Percentiles rank a stretch among this genome's conserved stretches.
Evolutionary conservation across 2,329 filamentous ascomycete genomes (phyloP).

Genomic region (Rhynchosporium agropyri): DNA sequence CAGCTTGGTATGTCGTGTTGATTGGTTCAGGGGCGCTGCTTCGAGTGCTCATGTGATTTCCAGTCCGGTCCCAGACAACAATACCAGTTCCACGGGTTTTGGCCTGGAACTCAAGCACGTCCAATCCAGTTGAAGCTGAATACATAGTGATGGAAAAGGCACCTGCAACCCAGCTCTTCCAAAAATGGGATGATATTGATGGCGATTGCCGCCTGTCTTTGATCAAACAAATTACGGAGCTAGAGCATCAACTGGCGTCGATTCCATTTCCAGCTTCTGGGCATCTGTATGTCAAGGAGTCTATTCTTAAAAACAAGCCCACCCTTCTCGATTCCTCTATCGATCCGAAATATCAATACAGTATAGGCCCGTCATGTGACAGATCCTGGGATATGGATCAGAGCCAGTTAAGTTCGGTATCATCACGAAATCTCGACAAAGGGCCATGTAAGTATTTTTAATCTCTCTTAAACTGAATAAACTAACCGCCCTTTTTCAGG

Average conservation of each 20-base stretch:
- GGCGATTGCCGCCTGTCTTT: slow-evolving; percentile 6
- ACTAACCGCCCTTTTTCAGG: background rate
- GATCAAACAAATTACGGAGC: slow-evolving; percentile 9
- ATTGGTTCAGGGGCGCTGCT: background rate
- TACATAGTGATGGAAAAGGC: slow-evolving; percentile 12
- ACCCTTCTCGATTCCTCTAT: slow-evolving; percentile 1
- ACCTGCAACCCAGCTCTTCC: slow-evolving; percentile 6
- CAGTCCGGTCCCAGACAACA: slow-evolving; percentile 9
- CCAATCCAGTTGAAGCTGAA: slow-evolving; percentile 10
- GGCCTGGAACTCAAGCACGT: slow-evolving; percentile 2
- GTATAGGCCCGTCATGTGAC: slow-evolving; percentile 6
- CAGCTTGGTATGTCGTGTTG: slow-evolving; percentile 7
- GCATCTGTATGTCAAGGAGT: slow-evolving; percentile 2
- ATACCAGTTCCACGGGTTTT: slow-evolving; percentile 6
- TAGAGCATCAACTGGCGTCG: slow-evolving; percentile 9
- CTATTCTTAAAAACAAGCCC: slow-evolving; percentile 6
- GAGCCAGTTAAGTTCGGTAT: background rate
- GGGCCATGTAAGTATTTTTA: slow-evolving; percentile 1
- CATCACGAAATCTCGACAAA: background rate
- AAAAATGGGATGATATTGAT: slow-evolving; percentile 11
- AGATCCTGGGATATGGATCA: slow-evolving; percentile 10
- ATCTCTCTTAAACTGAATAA: background rate
- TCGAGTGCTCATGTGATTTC: slow-evolving; percentile 6
- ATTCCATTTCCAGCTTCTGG: slow-evolving; percentile 9
- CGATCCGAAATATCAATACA: background rate